Conservation (phyloP, 148 eudicot species). For the Cornus suecica region DNA sequence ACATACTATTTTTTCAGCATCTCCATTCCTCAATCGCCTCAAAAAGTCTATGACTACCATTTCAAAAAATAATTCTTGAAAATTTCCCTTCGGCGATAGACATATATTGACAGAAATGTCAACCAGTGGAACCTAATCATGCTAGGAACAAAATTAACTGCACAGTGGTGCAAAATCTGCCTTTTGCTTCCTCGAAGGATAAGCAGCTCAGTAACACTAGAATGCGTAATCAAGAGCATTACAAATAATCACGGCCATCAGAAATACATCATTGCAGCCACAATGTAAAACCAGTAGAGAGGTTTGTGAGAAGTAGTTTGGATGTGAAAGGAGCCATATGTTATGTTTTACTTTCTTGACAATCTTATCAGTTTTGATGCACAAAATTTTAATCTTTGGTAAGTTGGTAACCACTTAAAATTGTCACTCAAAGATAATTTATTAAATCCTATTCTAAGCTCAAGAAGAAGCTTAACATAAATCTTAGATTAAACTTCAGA, state of each 20-base stretch:
- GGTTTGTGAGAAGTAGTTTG: not conserved
- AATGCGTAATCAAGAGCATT: too few relatives aligned
- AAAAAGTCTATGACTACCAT: not conserved
- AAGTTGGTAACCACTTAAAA: not conserved
- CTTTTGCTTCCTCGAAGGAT: not conserved
- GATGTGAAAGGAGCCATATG: not conserved
- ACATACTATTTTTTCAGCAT: not conserved
- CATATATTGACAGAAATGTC: too few relatives aligned
- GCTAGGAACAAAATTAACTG: not conserved
- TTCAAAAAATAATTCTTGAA: not conserved
- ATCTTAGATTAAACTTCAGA: not conserved
- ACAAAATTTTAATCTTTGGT: not conserved
- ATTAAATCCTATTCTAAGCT: not conserved
- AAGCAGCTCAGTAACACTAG: not conserved
- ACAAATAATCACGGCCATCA: not conserved
- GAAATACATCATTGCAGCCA: not conserved
- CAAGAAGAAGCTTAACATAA: not conserved
- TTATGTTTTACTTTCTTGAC: not conserved
- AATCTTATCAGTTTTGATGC: not conserved
- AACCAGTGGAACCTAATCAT: not conserved
- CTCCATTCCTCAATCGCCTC: not conserved
- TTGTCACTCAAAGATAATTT: not conserved
- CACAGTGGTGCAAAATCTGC: not conserved
- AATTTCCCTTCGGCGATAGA: too few relatives aligned
- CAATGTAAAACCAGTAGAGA: not conserved